phyloP scores from a whole-genome alignment of 2,329 filamentous ascomycete species.

The Colletotrichum sojae region DNA sequence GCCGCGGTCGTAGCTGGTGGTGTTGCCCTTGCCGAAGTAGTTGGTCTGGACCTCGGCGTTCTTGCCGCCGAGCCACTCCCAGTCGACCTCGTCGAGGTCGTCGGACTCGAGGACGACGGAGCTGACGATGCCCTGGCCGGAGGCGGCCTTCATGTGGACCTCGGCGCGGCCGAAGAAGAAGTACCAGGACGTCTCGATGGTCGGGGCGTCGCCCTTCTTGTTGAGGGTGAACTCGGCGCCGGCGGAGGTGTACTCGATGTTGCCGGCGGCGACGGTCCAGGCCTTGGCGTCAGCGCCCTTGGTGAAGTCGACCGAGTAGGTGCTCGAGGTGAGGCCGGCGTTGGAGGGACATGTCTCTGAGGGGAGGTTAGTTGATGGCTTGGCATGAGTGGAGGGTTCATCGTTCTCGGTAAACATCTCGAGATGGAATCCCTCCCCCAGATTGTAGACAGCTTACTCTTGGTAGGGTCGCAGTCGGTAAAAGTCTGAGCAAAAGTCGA shows the following conservation, averaged over 20 bases:
- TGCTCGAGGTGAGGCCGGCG: conserved; percentile 71
- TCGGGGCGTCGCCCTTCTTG: conserved; percentile 68
- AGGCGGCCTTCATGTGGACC: conserved; percentile 63
- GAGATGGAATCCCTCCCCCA: not conserved
- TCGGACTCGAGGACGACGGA: conserved; percentile 83
- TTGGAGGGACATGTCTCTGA: conserved; percentile 69
- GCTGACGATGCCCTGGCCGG: conserved; percentile 77
- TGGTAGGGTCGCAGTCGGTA: conserved; percentile 38
- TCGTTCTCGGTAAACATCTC: not conserved
- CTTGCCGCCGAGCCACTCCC: conserved; percentile 84
- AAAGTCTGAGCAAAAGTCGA: conserved; percentile 38
- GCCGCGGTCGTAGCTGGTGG: conserved; percentile 75
- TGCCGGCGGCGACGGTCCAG: conserved; percentile 46
- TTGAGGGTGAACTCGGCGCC: conserved; percentile 68
- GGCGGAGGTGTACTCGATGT: conserved; percentile 45
- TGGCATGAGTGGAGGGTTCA: not conserved
- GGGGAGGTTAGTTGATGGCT: conserved; percentile 1
- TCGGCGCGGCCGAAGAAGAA: conserved; percentile 88
- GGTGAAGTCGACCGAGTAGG: conserved; percentile 74
- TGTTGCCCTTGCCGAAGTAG: conserved; percentile 83
- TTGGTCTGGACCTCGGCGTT: conserved; percentile 82
- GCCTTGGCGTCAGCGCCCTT: conserved; percentile 66
- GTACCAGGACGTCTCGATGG: conserved; percentile 80
- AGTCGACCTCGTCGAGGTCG: conserved; percentile 85
- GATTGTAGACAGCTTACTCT: conserved; percentile 25